Percentiles rank a stretch among this genome's conserved stretches.
These are phyloP conservation scores for Acanthamoeba sp. DNA, from an alignment of 208 protist genomes.

Conservation along the genomic window DNA sequence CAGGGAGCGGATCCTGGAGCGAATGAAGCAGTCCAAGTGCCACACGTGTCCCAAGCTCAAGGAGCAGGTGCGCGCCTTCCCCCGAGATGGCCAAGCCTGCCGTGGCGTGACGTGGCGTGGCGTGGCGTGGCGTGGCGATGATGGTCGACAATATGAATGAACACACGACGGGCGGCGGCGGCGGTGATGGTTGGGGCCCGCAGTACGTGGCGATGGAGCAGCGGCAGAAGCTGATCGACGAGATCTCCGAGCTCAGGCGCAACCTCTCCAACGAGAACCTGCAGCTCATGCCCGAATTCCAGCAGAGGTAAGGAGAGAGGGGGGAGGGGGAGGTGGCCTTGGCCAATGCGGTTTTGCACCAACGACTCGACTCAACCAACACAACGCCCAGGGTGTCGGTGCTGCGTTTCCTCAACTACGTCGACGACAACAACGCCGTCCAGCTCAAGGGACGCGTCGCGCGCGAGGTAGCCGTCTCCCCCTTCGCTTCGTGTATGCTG, in stretches of 20 bases:
- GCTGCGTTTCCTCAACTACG: slow-evolving; percentile 84
- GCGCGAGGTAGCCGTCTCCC: slow-evolving; percentile 77
- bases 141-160: no score
- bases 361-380: background rate
- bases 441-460: slow-evolving; percentile 88
- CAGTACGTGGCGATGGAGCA: slow-evolving; percentile 69
- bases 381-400: slow-evolving; percentile 76
- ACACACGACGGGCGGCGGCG: background rate
- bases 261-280: slow-evolving; percentile 79
- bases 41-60: slow-evolving; percentile 80
- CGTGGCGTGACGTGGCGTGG: no score
- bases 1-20: slow-evolving; percentile 40
- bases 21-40: slow-evolving; percentile 78
- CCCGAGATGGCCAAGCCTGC: background rate
- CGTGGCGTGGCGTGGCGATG: no score
- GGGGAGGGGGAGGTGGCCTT: no score
- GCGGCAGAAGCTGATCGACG: slow-evolving; percentile 37
- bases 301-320: background rate
- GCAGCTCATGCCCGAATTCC: slow-evolving; percentile 89
- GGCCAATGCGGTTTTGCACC: no score
- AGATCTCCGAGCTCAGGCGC: background rate
- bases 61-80: slow-evolving; percentile 65
- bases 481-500: background rate
- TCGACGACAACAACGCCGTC: slow-evolving; percentile 84
- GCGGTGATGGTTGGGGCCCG: background rate